phyloP scores from a whole-genome alignment of 495 filamentous ascomycete genomes.

The Tuber borchii region DNA sequence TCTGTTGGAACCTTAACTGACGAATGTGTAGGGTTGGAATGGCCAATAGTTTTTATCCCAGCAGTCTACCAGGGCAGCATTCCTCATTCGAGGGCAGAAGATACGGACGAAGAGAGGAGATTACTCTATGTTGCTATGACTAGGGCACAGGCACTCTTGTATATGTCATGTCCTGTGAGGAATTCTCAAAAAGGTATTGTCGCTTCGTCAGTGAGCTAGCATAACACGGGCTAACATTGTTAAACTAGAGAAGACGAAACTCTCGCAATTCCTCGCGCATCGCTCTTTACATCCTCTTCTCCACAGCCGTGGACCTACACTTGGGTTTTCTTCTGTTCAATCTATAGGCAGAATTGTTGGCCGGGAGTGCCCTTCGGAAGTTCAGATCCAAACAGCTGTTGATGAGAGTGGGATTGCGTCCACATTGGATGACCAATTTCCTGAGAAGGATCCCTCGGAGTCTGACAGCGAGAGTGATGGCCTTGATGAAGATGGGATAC shows the following conservation, averaged over 20 bases:
- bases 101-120: constrained; percentile 80
- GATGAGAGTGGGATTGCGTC: constrained; percentile 46
- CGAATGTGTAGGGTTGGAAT: constrained; percentile 64
- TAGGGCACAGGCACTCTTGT: constrained; percentile 81
- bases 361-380: constrained; percentile 50
- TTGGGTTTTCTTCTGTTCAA: constrained; percentile 52
- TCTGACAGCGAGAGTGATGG: constrained; percentile 40
- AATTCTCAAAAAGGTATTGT: constrained; percentile 50
- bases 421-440: constrained; percentile 59
- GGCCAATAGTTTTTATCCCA: constrained; percentile 94
- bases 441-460: constrained; percentile 50
- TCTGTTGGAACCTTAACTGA: not conserved
- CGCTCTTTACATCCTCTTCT: constrained; percentile 50
- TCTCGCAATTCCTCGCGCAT: constrained; percentile 58
- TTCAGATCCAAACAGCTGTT: constrained; percentile 48
- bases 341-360: constrained; percentile 59
- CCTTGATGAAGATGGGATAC: constrained; percentile 39
- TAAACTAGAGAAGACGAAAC: constrained; percentile 52
- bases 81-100: constrained; percentile 87
- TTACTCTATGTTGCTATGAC: constrained; percentile 98
- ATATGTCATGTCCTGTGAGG: constrained; percentile 71
- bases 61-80: constrained; percentile 87
- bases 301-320: constrained; percentile 53
- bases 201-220: not conserved
- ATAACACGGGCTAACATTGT: constrained; percentile 23